Evolutionary conservation across 2,329 filamentous ascomycete species (phyloP), one percentile per base, ranked within the genome.

Genomic region (Colletotrichum lupini): DNA sequence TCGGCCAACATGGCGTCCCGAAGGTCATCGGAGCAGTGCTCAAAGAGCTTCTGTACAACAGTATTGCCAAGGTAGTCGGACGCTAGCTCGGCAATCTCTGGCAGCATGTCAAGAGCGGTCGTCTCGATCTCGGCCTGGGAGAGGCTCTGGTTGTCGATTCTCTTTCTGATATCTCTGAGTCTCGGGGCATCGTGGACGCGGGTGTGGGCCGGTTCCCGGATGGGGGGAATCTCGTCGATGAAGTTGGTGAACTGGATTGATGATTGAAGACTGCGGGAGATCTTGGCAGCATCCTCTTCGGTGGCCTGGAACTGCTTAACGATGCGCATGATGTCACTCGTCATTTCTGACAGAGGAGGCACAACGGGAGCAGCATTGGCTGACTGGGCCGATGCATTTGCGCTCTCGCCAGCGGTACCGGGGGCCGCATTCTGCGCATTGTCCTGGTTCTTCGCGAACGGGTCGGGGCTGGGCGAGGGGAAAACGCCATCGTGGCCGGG

Each of bases 31-130:
- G 95, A 97, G 85, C 97, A 98, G 84, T 94, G 95, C 82, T 99
- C 96, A 80, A 99, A 99, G 58, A 99, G 87, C 84, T 99, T 99
- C 85, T 99, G 97, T 22, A 99, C 96, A n/a, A 99, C 97, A 0
- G 97, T 99, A 85, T 99, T 99, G 77, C 97, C 97, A 37, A 99
- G 90, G 79, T 99, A 99, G 83, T 99, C 97, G 0, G 96, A 98
- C 2, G 97, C 90, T 28, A 99, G 87, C 83, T 99, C 97, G 4
- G 95, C 95, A 80, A 99, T 97, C 82, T 99, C 97, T 11, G 96
- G 95, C 19, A 99, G 90, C 97, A 99, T 99, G 75, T 94, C 94
- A 74, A 94, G 88, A 53, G 97, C 97, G 75, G 97, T 97, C 76
- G 92, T 93, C 83, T 99, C 97, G 77, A 98, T 97, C 82, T 99